Evolutionary conservation across 495 filamentous ascomycete species (phyloP).

Genomic region (Hypoxylon lienhwacheense): DNA sequence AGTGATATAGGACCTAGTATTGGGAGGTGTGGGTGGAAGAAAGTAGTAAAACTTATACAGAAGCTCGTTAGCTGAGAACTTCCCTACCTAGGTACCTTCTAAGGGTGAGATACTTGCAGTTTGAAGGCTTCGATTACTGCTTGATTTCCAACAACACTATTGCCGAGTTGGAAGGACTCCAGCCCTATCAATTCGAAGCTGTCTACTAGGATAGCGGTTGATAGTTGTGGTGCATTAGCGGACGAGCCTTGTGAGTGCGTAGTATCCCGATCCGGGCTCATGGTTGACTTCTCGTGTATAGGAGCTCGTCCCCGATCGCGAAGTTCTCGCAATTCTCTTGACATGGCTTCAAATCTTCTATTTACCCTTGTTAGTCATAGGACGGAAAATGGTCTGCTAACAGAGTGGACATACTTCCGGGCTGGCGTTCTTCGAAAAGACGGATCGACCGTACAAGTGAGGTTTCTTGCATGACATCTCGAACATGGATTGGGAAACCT

Average conservation of each 20-base stretch:
- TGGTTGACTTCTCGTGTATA: constrained; percentile 22
- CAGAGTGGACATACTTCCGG: constrained; percentile 30
- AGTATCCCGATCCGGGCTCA: constrained; percentile 32
- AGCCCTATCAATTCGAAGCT: constrained; percentile 27
- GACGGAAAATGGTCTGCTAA: neutral
- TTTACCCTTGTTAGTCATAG: constrained; percentile 3
- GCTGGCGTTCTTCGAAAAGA: constrained; percentile 38
- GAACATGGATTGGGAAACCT: constrained; percentile 39
- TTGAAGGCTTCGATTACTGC: constrained; percentile 30
- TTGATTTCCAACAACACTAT: constrained; percentile 23
- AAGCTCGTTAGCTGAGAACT: constrained; percentile 1
- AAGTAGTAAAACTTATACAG: constrained; percentile 27
- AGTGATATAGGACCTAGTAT: constrained; percentile 36
- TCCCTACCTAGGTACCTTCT: neutral
- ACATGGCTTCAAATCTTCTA: constrained; percentile 40
- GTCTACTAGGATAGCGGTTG: constrained; percentile 22
- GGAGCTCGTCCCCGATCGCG: constrained; percentile 29
- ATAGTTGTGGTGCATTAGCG: constrained; percentile 13
- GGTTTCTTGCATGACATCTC: constrained; percentile 34
- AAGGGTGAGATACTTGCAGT: constrained; percentile 12
- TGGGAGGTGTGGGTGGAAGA: constrained; percentile 34
- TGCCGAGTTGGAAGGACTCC: constrained; percentile 29
- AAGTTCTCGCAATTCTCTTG: constrained; percentile 38
- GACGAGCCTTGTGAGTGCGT: constrained; percentile 23
- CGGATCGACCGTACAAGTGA: constrained; percentile 36